These are phyloP conservation scores for Gaertneriomyces semiglobifer DNA, from an alignment of 192 early-diverging fungal species.

Conservation along the genomic window DNA sequence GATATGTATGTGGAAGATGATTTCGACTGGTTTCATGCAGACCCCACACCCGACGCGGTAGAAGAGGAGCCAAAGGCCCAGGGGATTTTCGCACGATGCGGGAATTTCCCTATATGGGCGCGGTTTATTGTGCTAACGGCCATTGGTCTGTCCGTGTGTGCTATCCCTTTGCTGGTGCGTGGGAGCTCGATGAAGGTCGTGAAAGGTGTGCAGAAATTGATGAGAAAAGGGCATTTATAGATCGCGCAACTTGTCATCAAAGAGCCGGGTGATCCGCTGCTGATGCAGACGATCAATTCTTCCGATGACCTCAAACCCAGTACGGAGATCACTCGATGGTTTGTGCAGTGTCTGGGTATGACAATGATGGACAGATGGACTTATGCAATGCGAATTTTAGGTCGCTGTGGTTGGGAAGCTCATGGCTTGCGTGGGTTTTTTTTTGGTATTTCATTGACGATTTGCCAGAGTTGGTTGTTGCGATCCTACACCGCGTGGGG, in stretches of 20 bases:
- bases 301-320: constrained; percentile 12
- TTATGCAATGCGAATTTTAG: not conserved
- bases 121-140: constrained; percentile 15
- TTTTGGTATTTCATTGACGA: constrained; percentile 32
- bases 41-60: constrained; percentile 13
- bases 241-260: not conserved
- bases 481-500: constrained; percentile 9
- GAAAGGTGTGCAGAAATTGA: not conserved
- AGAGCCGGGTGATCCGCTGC: constrained; percentile 8
- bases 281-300: constrained; percentile 8
- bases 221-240: not conserved
- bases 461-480: constrained; percentile 22
- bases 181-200: not conserved
- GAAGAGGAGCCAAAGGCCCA: constrained; percentile 13
- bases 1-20: constrained; percentile 17
- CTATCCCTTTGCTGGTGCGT: constrained; percentile 7
- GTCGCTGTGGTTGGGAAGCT: constrained; percentile 15
- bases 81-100: constrained; percentile 22
- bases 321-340: constrained; percentile 30
- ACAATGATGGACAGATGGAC: not conserved
- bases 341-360: not conserved
- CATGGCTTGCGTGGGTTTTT: constrained; percentile 17
- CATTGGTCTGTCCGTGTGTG: constrained; percentile 12
- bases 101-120: constrained; percentile 20
- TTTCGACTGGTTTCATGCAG: constrained; percentile 29